These are phyloP conservation scores for Vitis hybrid DNA, from an alignment of 177 flowering plant genomes.

Conservation along the genomic window DNA sequence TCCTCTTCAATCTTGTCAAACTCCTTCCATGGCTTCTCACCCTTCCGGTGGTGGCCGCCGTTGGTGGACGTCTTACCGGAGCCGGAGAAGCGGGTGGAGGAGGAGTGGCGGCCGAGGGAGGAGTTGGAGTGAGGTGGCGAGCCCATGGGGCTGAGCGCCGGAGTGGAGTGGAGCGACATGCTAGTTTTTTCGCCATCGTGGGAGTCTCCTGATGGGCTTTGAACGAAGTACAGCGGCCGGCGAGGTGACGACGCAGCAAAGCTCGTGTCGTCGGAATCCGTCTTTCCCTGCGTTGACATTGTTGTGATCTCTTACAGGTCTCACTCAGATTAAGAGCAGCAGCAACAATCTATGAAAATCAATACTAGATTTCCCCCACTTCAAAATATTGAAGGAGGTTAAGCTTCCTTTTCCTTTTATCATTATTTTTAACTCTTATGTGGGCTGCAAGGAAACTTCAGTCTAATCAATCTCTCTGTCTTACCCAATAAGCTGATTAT, in stretches of 20 bases:
- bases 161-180: slow-evolving; percentile 56
- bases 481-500: too few species aligned
- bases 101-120: slow-evolving; percentile 52
- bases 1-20: slow-evolving; percentile 65
- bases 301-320: background rate
- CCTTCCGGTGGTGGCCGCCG: slow-evolving; percentile 9
- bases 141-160: slow-evolving; percentile 56
- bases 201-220: slow-evolving; percentile 75
- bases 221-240: slow-evolving; percentile 65
- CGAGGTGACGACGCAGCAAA: slow-evolving; percentile 47
- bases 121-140: slow-evolving; percentile 64
- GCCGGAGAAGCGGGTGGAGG: slow-evolving; percentile 68
- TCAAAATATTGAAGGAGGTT: too few species aligned
- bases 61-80: slow-evolving; percentile 33
- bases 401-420: too few species aligned
- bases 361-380: too few species aligned
- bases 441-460: too few species aligned
- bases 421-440: too few species aligned
- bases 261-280: slow-evolving; percentile 70
- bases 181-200: slow-evolving; percentile 66
- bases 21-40: slow-evolving; percentile 28
- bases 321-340: too few species aligned
- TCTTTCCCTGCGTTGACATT: slow-evolving; percentile 37
- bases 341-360: too few species aligned
- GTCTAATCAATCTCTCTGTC: too few species aligned